These are phyloP conservation scores for Fomitiporia mediterranea DNA, from an alignment of 1,284 basidiomycete species.

Conservation along the genomic window DNA sequence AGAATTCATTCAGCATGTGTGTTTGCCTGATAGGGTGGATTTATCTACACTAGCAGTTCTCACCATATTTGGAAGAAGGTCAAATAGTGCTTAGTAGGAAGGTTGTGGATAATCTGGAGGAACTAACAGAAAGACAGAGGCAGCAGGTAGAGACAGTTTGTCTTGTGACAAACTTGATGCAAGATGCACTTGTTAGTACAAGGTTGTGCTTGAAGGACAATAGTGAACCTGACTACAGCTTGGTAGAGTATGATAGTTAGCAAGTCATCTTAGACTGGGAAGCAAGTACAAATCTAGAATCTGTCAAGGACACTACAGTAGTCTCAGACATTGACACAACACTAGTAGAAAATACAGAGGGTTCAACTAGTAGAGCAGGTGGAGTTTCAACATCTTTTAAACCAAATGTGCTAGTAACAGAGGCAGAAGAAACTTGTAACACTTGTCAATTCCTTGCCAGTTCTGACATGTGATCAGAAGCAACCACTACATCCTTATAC, in stretches of 20 bases:
- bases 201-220: not conserved
- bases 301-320: too few species aligned
- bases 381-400: too few species aligned
- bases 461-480: too few species aligned
- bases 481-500: too few species aligned
- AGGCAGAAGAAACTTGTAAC: too few species aligned
- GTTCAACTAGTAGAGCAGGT: too few species aligned
- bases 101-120: not conserved
- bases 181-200: not conserved
- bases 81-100: too few species aligned
- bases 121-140: not conserved
- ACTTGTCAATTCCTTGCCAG: too few species aligned
- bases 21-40: constrained; percentile 14
- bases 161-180: not conserved
- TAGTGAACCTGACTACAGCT: not conserved
- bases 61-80: not conserved
- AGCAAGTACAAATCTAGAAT: too few species aligned
- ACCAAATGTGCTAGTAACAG: too few species aligned
- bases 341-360: not conserved
- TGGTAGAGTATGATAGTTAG: not conserved
- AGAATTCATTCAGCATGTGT: not conserved
- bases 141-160: not conserved
- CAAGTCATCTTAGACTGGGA: constrained; percentile 5
- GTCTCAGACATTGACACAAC: too few species aligned
- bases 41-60: constrained; percentile 10